These are phyloP conservation scores for Aeschynomene evenia DNA, from an alignment of 306 rosid species.

Conservation along the genomic window DNA sequence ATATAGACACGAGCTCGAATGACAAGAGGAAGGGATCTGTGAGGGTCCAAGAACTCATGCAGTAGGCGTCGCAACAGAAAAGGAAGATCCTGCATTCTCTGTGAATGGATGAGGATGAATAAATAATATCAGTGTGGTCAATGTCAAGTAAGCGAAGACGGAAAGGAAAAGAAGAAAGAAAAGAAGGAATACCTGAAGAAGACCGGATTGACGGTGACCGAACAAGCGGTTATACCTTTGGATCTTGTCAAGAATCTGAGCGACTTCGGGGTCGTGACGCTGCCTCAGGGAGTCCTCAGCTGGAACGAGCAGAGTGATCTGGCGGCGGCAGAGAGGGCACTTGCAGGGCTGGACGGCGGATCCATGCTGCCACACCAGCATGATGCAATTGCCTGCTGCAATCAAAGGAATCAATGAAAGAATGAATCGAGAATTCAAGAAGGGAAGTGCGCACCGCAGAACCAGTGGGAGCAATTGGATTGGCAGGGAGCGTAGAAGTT, in stretches of 20 bases:
- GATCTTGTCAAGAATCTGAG: constrained; percentile 41
- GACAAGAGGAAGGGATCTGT: constrained; percentile 79
- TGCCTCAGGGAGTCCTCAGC: constrained; percentile 39
- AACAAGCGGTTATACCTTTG: constrained; percentile 64
- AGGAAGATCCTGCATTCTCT: constrained; percentile 82
- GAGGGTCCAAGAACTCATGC: constrained; percentile 67
- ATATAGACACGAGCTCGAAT: constrained; percentile 67
- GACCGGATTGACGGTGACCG: constrained; percentile 43
- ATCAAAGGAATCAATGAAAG: too few relatives aligned
- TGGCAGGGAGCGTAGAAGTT: constrained; percentile 71
- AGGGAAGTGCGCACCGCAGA: constrained; percentile 69
- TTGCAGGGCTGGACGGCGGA: constrained; percentile 59
- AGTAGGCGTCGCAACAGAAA: constrained; percentile 71
- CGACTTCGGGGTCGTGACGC: constrained; percentile 44
- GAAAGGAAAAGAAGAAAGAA: background rate
- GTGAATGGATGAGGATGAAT: constrained; percentile 10
- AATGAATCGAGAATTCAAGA: too few relatives aligned
- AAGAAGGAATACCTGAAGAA: constrained; percentile 49
- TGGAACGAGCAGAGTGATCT: constrained; percentile 70
- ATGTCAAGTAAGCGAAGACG: too few relatives aligned
- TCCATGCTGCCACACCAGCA: constrained; percentile 74
- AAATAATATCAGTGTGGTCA: too few relatives aligned
- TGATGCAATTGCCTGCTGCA: constrained; percentile 77
- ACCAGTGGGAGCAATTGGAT: constrained; percentile 98
- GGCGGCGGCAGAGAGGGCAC: constrained; percentile 90